Percentiles rank a stretch among this genome's conserved stretches.
phyloP scores from a whole-genome alignment of 1,284 basidiomycete genomes.

The Leccinum angustisporum region DNA sequence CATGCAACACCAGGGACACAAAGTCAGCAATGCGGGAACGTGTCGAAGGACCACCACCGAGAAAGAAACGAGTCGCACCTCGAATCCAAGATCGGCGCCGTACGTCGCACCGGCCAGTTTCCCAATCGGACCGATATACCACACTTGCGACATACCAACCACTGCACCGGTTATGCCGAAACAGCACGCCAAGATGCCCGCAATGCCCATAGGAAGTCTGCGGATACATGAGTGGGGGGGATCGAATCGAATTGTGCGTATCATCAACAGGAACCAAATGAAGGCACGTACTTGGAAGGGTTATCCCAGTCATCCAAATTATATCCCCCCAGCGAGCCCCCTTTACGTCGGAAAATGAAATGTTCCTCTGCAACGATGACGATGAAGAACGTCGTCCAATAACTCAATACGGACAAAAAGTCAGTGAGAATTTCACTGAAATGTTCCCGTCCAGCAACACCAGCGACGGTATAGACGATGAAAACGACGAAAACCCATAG shows the following conservation, averaged over 20 bases:
- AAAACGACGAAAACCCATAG: constrained; percentile 58
- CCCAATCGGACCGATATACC: constrained; percentile 56
- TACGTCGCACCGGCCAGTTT: constrained; percentile 40
- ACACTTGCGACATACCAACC: constrained; percentile 49
- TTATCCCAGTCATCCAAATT: constrained; percentile 56
- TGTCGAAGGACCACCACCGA: background rate
- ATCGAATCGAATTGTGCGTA: too few relatives aligned
- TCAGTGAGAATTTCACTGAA: constrained; percentile 59
- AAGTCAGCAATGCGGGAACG: background rate
- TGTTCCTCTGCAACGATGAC: constrained; percentile 60
- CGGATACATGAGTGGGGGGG: background rate
- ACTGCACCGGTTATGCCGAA: constrained; percentile 50
- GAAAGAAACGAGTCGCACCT: constrained; percentile 35
- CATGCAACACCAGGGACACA: background rate
- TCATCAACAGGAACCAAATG: background rate
- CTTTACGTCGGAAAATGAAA: constrained; percentile 50
- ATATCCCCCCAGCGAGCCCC: constrained; percentile 49
- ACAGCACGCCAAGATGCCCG: constrained; percentile 50
- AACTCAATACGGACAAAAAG: constrained; percentile 57
- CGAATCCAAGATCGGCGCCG: constrained; percentile 60
- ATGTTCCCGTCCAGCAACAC: constrained; percentile 60
- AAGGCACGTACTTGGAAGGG: constrained; percentile 38
- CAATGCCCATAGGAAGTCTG: constrained; percentile 55
- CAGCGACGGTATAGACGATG: constrained; percentile 55
- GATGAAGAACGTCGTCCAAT: constrained; percentile 64